Conservation (phyloP, 1,284 basidiomycete genomes). For the Rhizoctonia solani region DNA sequence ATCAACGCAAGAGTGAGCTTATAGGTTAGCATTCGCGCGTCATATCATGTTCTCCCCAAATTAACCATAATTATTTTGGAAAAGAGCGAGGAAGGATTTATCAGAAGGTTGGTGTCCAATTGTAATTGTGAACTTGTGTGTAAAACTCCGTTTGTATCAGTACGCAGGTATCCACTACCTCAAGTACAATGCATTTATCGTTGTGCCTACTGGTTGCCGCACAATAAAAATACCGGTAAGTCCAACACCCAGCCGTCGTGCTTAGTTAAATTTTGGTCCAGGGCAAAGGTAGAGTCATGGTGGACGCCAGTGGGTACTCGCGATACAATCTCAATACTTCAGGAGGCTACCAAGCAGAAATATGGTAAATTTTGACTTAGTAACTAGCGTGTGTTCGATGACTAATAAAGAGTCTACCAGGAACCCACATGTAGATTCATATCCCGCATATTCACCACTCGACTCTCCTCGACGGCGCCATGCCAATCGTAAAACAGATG, state of each 20-base stretch:
- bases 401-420: background rate
- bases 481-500: too few species aligned
- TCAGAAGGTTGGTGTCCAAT: slow-evolving; percentile 5
- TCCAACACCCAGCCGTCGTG: background rate
- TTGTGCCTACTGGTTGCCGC: background rate
- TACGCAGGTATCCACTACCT: slow-evolving; percentile 23
- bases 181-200: slow-evolving; percentile 18
- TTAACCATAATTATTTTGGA: background rate
- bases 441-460: background rate
- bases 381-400: too few species aligned
- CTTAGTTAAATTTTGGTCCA: background rate
- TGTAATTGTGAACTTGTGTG: background rate
- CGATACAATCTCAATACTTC: slow-evolving; percentile 17
- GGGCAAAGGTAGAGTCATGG: slow-evolving; percentile 25
- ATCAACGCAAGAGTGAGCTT: background rate
- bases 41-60: too few species aligned
- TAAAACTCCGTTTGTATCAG: background rate
- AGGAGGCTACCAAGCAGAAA: background rate
- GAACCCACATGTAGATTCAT: background rate
- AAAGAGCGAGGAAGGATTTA: slow-evolving; percentile 23
- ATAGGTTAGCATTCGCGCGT: too few species aligned
- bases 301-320: slow-evolving; percentile 20
- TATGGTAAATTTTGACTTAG: too few species aligned
- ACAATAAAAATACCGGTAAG: slow-evolving; percentile 7
- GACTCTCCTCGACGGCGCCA: background rate